Percentiles rank a stretch among this genome's conserved stretches.
Conservation (phyloP, 495 filamentous ascomycete species). For the Staphylotrichum longicolle region DNA sequence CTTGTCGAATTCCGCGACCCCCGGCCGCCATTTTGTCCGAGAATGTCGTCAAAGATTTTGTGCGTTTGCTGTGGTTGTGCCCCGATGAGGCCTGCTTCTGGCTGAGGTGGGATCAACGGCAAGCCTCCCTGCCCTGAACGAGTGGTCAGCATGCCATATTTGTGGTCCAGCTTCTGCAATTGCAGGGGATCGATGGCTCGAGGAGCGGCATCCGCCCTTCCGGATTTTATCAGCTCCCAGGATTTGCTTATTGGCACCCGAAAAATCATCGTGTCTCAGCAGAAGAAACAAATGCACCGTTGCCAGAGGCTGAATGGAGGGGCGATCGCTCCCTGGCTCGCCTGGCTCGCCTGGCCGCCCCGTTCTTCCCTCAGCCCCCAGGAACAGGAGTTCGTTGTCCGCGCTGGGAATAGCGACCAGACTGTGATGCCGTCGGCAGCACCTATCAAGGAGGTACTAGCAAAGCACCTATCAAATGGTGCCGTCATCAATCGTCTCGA, state of each 20-base stretch:
- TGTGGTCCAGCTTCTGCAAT: conserved; percentile 7
- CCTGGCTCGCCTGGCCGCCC: no score
- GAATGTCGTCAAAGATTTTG: conserved; percentile 18
- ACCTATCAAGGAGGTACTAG: no score
- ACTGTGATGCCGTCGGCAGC: not conserved
- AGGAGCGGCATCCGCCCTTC: conserved; percentile 6
- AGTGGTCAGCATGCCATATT: conserved; percentile 1
- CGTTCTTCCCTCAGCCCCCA: no score
- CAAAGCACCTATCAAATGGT: not conserved
- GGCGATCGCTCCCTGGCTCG: conserved; percentile 12
- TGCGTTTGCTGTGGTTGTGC: conserved; percentile 8
- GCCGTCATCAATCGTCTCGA: conserved; percentile 3
- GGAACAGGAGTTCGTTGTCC: no score
- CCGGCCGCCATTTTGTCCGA: conserved; percentile 7
- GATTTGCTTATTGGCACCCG: conserved; percentile 19
- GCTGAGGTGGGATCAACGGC: conserved; percentile 13
- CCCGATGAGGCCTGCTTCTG: conserved; percentile 13
- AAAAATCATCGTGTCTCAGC: conserved; percentile 14
- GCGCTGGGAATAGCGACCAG: no score
- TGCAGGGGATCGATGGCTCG: conserved; percentile 12
- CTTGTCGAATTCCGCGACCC: conserved; percentile 12
- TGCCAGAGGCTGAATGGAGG: conserved; percentile 16
- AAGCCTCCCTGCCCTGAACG: not conserved
- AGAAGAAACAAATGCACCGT: conserved; percentile 12
- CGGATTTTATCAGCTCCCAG: conserved; percentile 2